Evolutionary conservation across 495 filamentous ascomycete species (phyloP).

Genomic region (Achaetomiella virescens): DNA sequence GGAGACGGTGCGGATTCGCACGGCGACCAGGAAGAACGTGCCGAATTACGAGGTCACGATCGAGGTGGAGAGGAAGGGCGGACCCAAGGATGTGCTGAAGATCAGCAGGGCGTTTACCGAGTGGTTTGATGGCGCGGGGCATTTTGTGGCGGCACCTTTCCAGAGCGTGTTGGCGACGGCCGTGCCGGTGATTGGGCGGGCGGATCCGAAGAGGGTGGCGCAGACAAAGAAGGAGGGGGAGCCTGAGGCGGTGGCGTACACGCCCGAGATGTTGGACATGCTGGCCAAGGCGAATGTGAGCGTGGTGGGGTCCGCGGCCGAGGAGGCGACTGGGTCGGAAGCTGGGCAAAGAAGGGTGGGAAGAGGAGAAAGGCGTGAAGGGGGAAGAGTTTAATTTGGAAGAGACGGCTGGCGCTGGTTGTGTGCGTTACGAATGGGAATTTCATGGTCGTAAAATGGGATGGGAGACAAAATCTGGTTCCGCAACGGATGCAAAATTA

Average conservation of each 20-base stretch:
- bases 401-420: neutral
- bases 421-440: neutral
- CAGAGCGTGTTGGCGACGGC: conserved; percentile 69
- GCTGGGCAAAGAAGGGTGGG: conserved; percentile 32
- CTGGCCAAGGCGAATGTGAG: conserved; percentile 30
- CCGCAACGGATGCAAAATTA: no score
- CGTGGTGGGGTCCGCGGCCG: conserved; percentile 21
- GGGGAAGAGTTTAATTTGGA: neutral
- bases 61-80: conserved; percentile 42
- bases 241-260: conserved; percentile 21
- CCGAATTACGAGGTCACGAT: conserved; percentile 72
- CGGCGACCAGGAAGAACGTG: conserved; percentile 65
- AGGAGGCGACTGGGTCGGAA: conserved; percentile 23
- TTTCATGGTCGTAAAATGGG: neutral
- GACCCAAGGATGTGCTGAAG: conserved; percentile 45
- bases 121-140: conserved; percentile 81
- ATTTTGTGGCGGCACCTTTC: conserved; percentile 77
- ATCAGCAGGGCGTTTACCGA: conserved; percentile 66
- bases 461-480: neutral
- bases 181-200: conserved; percentile 60
- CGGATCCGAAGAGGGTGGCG: conserved; percentile 54
- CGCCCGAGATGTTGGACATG: conserved; percentile 37
- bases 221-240: conserved; percentile 1
- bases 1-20: conserved; percentile 56
- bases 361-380: conserved; percentile 42